Evolutionary conservation across 306 rosid genomes (phyloP).

Genomic region (Ziziphus jujuba): DNA sequence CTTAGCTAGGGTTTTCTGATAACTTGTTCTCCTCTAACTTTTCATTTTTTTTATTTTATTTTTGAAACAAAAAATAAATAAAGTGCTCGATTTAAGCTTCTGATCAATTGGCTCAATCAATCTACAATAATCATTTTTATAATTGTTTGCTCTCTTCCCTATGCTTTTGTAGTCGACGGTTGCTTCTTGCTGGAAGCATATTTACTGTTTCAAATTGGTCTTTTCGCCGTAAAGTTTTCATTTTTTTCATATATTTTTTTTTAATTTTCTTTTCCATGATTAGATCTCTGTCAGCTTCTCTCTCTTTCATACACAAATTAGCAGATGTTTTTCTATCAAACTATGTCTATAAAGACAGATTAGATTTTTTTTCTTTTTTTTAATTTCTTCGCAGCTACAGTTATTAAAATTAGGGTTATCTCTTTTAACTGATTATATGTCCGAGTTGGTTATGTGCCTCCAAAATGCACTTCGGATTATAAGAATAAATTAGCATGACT

Average conservation of each 20-base stretch:
- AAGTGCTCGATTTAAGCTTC: no score
- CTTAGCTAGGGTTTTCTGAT: conserved; percentile 19
- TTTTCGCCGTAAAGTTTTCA: background rate
- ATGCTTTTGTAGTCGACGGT: background rate
- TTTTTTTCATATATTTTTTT: no score
- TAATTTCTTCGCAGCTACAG: no score
- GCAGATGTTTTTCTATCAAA: conserved; percentile 6
- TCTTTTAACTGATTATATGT: conserved; percentile 7
- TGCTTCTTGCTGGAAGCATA: background rate
- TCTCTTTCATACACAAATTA: background rate
- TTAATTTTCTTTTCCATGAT: background rate
- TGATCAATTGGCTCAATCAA: no score
- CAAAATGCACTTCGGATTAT: no score
- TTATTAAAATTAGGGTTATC: conserved; percentile 1
- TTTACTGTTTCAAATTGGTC: background rate
- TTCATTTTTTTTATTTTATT: background rate
- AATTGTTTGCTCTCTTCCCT: background rate
- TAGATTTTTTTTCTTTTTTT: conserved; percentile 15
- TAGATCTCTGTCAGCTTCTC: conserved; percentile 1
- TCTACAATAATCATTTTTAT: no score
- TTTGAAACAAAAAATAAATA: background rate
- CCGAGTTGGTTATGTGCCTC: no score
- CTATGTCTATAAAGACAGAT: background rate
- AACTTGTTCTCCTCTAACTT: background rate
- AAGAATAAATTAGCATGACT: no score